Evolutionary conservation across 2,329 filamentous ascomycete species (phyloP).

Genomic region (Hypoxylon sp.): DNA sequence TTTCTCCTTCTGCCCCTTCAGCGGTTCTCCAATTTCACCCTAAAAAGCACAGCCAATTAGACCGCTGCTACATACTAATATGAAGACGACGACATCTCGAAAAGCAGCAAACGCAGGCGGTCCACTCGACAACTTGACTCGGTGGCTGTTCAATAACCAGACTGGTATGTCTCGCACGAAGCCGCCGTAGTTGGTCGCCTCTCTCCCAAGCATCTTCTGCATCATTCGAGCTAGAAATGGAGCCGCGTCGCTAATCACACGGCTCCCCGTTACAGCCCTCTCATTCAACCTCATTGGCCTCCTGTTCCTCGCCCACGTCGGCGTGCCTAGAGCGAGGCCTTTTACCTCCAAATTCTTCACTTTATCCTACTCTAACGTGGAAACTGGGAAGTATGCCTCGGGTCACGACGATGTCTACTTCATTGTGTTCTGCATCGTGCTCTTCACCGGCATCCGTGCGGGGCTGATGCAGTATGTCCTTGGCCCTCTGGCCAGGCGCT

Average conservation of each 20-base stretch:
- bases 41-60: slow-evolving; percentile 1
- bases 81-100: slow-evolving; percentile 1
- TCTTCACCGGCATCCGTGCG: slow-evolving; percentile 87
- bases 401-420: slow-evolving; percentile 83
- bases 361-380: slow-evolving; percentile 82
- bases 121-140: slow-evolving; percentile 62
- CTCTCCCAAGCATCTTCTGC: slow-evolving; percentile 1
- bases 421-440: slow-evolving; percentile 79
- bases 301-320: slow-evolving; percentile 80
- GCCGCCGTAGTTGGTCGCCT: neutral
- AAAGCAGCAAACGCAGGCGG: neutral
- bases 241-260: slow-evolving; percentile 18
- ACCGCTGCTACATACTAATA: neutral
- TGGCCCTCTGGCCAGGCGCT: slow-evolving; percentile 76
- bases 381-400: slow-evolving; percentile 76
- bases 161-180: slow-evolving; percentile 71
- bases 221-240: neutral
- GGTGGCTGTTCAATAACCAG: slow-evolving; percentile 80
- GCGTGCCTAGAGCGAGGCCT: slow-evolving; percentile 79
- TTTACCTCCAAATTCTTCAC: slow-evolving; percentile 86
- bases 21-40: neutral
- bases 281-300: slow-evolving; percentile 85
- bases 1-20: neutral
- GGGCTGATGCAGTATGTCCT: slow-evolving; percentile 89
- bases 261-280: slow-evolving; percentile 68